phyloP scores from a whole-genome alignment of 2,329 filamentous ascomycete species.

The Sarocladium strictum region DNA sequence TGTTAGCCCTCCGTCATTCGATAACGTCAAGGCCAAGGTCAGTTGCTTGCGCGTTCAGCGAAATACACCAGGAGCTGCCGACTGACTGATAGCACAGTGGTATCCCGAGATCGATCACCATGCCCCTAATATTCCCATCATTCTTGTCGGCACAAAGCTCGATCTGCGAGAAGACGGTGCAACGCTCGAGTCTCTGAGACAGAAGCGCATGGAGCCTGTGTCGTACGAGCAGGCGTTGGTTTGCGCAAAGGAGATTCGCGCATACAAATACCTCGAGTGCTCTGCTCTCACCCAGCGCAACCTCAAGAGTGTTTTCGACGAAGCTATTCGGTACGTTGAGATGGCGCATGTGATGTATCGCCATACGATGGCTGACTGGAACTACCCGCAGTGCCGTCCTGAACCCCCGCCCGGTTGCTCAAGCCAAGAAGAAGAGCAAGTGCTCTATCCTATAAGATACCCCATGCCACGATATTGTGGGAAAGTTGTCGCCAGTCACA shows the following conservation, averaged over 20 bases:
- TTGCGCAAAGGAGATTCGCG: conserved; percentile 89
- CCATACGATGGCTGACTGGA: not conserved
- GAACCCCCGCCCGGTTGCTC: conserved; percentile 51
- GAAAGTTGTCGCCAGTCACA: conserved; percentile 5
- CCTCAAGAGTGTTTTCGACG: conserved; percentile 97
- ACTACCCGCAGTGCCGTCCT: conserved; percentile 56
- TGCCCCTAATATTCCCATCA: conserved; percentile 90
- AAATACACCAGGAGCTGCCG: not conserved
- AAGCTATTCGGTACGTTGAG: conserved; percentile 80
- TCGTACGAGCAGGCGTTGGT: conserved; percentile 86
- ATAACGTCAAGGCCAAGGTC: conserved; percentile 99
- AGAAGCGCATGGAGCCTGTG: conserved; percentile 96
- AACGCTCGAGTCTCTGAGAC: conserved; percentile 74
- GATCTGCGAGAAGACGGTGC: conserved; percentile 85
- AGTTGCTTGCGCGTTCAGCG: not conserved
- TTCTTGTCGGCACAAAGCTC: conserved; percentile 94
- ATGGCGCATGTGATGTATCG: not conserved
- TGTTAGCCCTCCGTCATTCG: conserved; percentile 93
- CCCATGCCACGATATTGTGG: conserved; percentile 4
- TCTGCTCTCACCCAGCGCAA: conserved; percentile 95
- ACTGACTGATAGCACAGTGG: conserved; percentile 56
- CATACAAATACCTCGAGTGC: conserved; percentile 97
- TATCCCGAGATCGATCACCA: conserved; percentile 97
- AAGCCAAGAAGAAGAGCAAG: conserved; percentile 56
- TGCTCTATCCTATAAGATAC: conserved; percentile 59